Conservation (phyloP, 805 yeast genomes). For the Crinitomyces ghanaensis region DNA sequence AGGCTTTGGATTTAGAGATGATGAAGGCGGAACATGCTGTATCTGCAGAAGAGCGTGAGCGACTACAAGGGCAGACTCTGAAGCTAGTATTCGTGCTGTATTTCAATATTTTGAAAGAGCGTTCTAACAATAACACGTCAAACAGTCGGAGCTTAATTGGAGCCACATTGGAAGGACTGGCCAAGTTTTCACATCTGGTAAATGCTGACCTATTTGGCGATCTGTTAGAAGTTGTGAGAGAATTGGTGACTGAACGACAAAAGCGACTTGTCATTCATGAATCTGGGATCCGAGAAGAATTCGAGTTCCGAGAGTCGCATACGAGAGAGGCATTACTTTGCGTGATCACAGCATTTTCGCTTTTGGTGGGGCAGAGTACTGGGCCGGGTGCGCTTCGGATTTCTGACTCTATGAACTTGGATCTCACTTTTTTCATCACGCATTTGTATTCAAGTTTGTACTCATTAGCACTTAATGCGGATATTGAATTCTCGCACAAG, state of each 20-base stretch:
- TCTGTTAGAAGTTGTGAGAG: constrained; percentile 77
- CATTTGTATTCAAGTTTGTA: constrained; percentile 60
- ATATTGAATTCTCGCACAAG: constrained; percentile 75
- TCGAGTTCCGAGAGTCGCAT: constrained; percentile 31
- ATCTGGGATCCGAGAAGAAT: too few relatives aligned
- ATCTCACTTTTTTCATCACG: constrained; percentile 68
- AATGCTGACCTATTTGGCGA: constrained; percentile 90
- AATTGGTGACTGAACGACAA: constrained; percentile 46
- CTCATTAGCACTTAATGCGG: constrained; percentile 64
- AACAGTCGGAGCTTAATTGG: too few relatives aligned
- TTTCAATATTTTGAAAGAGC: constrained; percentile 59
- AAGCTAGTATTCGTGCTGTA: constrained; percentile 63
- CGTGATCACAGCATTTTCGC: constrained; percentile 80
- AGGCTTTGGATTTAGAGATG: constrained; percentile 81
- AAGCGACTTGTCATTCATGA: constrained; percentile 33
- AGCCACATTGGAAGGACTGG: constrained; percentile 80
- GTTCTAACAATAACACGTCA: constrained; percentile 45
- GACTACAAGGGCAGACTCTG: constrained; percentile 72
- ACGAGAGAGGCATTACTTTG: constrained; percentile 66
- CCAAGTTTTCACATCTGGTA: constrained; percentile 83
- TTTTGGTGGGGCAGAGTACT: constrained; percentile 62
- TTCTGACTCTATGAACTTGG: constrained; percentile 57
- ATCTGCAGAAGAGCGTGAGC: constrained; percentile 77
- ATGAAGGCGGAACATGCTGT: constrained; percentile 77
- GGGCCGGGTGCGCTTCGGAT: too few relatives aligned